Evolutionary conservation across 805 yeast species (phyloP).

Genomic region (Kregervanrija delftensis): DNA sequence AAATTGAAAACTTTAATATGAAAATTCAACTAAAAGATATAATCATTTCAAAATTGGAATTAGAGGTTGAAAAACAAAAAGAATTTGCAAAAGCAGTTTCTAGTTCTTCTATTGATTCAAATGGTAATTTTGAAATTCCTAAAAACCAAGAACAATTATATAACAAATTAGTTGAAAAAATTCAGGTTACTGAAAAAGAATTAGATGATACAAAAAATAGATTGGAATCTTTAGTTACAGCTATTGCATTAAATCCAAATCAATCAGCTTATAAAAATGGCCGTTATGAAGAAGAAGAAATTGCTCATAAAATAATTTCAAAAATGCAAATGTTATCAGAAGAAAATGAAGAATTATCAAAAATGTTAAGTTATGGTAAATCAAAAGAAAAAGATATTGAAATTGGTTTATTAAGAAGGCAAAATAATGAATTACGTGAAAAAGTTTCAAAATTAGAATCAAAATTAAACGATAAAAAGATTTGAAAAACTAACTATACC

Average conservation of each 20-base stretch:
- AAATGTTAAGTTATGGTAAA: conserved; percentile 70
- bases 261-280: conserved; percentile 45
- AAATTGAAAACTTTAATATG: conserved; percentile 35
- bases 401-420: conserved; percentile 49
- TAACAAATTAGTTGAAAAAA: conserved; percentile 21
- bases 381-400: conserved; percentile 66
- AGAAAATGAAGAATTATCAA: conserved; percentile 65
- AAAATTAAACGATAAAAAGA: conserved; percentile 14
- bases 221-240: conserved; percentile 56
- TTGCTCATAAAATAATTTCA: conserved; percentile 64
- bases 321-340: conserved; percentile 53
- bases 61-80: conserved; percentile 34
- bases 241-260: conserved; percentile 44
- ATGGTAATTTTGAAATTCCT: conserved; percentile 24
- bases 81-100: conserved; percentile 37
- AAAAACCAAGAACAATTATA: conserved; percentile 28
- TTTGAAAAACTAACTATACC: neutral
- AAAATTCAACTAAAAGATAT: conserved; percentile 51
- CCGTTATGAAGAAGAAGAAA: conserved; percentile 64
- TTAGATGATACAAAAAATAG: conserved; percentile 54
- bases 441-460: conserved; percentile 25
- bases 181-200: conserved; percentile 33
- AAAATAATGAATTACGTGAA: conserved; percentile 40
- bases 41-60: conserved; percentile 39
- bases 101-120: conserved; percentile 8